phyloP scores from a whole-genome alignment of 257 asterid genomes.

The Handroanthus guayacan region DNA sequence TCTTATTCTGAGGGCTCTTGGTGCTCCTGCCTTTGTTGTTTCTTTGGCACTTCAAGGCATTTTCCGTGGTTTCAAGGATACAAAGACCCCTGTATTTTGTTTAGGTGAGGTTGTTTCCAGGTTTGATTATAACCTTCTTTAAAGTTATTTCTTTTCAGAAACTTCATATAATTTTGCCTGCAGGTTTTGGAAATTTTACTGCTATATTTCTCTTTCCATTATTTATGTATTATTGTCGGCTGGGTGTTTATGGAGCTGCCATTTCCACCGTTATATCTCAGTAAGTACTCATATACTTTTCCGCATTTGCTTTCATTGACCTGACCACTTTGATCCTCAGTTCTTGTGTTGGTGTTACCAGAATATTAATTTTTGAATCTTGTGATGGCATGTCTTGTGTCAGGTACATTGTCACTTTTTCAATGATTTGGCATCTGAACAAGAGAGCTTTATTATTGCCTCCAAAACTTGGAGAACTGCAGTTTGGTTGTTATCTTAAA shows the following conservation, averaged over 20 bases:
- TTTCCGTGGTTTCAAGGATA: conserved; percentile 98
- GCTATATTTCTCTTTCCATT: conserved; percentile 84
- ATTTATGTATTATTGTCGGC: conserved; percentile 60
- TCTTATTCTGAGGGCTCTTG: conserved; percentile 87
- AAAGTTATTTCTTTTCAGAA: not conserved
- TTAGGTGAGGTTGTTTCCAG: conserved; percentile 64
- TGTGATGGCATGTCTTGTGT: conserved; percentile 26
- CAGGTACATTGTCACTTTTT: conserved; percentile 76
- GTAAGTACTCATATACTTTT: conserved; percentile 54
- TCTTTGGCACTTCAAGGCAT: conserved; percentile 98
- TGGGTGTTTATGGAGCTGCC: conserved; percentile 98
- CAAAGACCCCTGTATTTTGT: conserved; percentile 86
- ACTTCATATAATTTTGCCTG: conserved; percentile 38
- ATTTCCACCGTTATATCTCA: conserved; percentile 89
- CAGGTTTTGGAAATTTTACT: conserved; percentile 86
- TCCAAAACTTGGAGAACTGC: conserved; percentile 79
- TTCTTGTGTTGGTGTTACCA: conserved; percentile 19
- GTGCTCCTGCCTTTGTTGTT: conserved; percentile 97
- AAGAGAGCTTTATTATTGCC: conserved; percentile 75
- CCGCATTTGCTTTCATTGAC: conserved; percentile 27
- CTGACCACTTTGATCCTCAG: conserved; percentile 28
- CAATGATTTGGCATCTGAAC: conserved; percentile 78
- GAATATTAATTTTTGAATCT: conserved; percentile 23
- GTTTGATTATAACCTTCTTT: conserved; percentile 4
- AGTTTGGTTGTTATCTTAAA: conserved; percentile 83